Base-by-base conservation (phyloP, 2,329 filamentous ascomycete genomes). In the Aureobasidium uvarum region DNA sequence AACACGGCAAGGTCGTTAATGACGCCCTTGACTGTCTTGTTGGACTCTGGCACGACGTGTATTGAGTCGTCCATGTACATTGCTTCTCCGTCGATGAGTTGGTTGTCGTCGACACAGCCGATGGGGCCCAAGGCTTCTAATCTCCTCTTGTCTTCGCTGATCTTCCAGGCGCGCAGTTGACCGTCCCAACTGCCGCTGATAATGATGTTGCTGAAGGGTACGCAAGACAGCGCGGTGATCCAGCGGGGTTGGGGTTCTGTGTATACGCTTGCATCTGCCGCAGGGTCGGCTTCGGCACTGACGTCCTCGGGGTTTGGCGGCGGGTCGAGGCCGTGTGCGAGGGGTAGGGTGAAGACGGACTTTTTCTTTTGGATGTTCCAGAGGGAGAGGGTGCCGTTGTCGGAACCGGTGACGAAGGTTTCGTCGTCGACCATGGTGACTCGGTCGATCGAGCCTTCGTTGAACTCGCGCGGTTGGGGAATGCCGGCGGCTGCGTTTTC, bases 341-440 rank as follows among this genome's bases (percentile, higher is more conserved):
- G 82, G 2, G 89, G 84, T 51, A 95, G 79, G 3, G 91, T 90
- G 77, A 88, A 90, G 11, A 99, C 82, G 0, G 95, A 89, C 78
- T 98, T 98, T 84, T 99, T 99, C 81, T 96, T 96, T 74, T 93
- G 85, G 25, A 92, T 83, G 67, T 88, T 92, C 94, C 94, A 98
- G 14, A 98, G 84, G 0, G 88, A 89, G 60, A 99, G 81, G 6
- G 89, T 85, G 62, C 95, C 95, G 71, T 95, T 96, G 78, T 99
- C 94, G 66, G 90, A 91, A 25, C 94, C 95, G 0, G 95, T 99
- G 67, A 99, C 88, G 74, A 98, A 99, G 25, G 88, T 89, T 74
- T 89, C 89, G 72, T 89, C 92, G 77, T 90, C 95, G 73, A 99
- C 85, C 81, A 96, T 92, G 66, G 93, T 90, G 31, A 98, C 87